Conservation (phyloP, 2,329 filamentous ascomycete species). For the Coniochaeta ligniaria region DNA sequence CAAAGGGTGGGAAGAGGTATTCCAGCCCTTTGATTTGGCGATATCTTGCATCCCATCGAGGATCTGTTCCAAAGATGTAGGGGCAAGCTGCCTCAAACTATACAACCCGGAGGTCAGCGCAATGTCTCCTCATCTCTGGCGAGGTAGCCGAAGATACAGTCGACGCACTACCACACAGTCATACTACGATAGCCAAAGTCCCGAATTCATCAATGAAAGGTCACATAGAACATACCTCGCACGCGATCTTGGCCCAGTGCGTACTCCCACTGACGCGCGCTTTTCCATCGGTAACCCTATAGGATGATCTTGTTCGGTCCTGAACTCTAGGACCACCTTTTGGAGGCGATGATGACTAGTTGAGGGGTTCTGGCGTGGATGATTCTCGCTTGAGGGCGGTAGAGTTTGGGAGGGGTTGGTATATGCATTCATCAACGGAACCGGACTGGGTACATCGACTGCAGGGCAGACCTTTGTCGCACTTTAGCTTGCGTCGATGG, state of each 20-base stretch:
- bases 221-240: conserved; percentile 8
- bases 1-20: conserved; percentile 12
- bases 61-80: conserved; percentile 14
- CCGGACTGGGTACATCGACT: conserved; percentile 16
- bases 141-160: not conserved
- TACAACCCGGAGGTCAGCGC: not conserved
- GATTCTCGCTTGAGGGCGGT: not conserved
- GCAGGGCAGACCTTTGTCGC: conserved; percentile 18
- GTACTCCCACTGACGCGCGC: conserved; percentile 6
- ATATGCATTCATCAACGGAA: conserved; percentile 15
- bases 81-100: conserved; percentile 17
- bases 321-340: not conserved
- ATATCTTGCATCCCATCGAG: conserved; percentile 15
- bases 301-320: conserved; percentile 1
- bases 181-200: not conserved
- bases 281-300: conserved; percentile 4
- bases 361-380: not conserved
- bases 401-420: conserved; percentile 11
- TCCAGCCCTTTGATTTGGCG: conserved; percentile 15
- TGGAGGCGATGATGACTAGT: not conserved
- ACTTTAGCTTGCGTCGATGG: conserved; percentile 19
- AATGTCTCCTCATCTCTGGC: not conserved
- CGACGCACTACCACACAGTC: not conserved
- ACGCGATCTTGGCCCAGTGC: conserved; percentile 11
- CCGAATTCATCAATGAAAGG: not conserved